Evolutionary conservation across 352 stramenopile genomes (phyloP).

Genomic region (Globisporangium paddicum): DNA sequence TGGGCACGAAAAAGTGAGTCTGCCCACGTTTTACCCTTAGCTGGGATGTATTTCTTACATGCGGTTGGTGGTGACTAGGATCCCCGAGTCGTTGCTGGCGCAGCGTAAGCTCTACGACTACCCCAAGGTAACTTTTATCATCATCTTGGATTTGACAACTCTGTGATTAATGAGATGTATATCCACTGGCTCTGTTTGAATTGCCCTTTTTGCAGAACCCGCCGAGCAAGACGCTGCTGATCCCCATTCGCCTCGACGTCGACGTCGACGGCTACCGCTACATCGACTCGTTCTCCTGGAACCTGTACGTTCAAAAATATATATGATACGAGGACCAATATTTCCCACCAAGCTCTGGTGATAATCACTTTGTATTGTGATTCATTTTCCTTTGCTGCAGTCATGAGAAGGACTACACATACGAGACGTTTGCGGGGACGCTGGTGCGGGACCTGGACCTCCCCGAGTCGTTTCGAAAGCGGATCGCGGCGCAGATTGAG

Average conservation of each 20-base stretch:
- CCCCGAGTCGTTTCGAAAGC: slow-evolving; percentile 67
- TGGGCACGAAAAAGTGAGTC: slow-evolving; percentile 34
- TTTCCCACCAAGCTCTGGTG: background rate
- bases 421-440: slow-evolving; percentile 65
- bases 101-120: slow-evolving; percentile 71
- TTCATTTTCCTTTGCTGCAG: slow-evolving; percentile 13
- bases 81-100: slow-evolving; percentile 25
- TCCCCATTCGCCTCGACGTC: slow-evolving; percentile 72
- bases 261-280: slow-evolving; percentile 78
- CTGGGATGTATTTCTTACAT: background rate
- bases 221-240: slow-evolving; percentile 38
- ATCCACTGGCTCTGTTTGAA: background rate
- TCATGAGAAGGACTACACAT: slow-evolving; percentile 70
- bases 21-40: no score
- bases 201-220: slow-evolving; percentile 30
- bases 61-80: slow-evolving; percentile 3
- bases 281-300: slow-evolving; percentile 82
- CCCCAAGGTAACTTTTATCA: slow-evolving; percentile 44
- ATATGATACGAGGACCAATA: background rate
- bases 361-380: background rate
- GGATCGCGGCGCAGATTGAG: slow-evolving; percentile 55
- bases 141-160: background rate
- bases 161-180: background rate
- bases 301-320: slow-evolving; percentile 42
- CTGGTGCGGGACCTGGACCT: slow-evolving; percentile 68